Base-by-base conservation (phyloP, 805 yeast species). In the Wickerhamiella bombiphila region DNA sequence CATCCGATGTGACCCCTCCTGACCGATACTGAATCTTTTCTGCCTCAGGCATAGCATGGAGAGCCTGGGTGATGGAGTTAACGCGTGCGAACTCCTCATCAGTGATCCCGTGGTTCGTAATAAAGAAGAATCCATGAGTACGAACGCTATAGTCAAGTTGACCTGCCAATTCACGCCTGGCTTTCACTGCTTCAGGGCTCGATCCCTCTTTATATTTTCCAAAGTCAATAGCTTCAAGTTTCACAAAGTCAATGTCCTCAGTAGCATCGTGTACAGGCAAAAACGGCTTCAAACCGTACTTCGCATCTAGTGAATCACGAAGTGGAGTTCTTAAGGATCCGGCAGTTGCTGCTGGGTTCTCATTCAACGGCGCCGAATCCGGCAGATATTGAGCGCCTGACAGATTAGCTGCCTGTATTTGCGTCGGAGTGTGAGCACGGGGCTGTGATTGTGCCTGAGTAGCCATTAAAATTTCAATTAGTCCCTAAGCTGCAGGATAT, bases 41-140 rank as follows among this genome's bases (percentile, higher is more conserved):
- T 19, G 61, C 66, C 15, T 60, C 61, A 2, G 68, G 62, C 5
- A 63, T 45, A 30, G 63, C 65, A 30, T 64, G 52, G 2, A 65
- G 51, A 1, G 64, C 54, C 44, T 65, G 70, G 1, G 66, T 61
- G 16, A 66, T 48, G 1, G 69, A 53, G 40, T 60, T 53, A 31
- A 65, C 44, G n/a, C 54, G 54, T 8, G 55, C 61, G 9, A 66
- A 45, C 9, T 49, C 46, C 16, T 55, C 61, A 9, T 42, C 45
- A 3, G 50, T 48, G 36, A 65, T 55, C 1, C 70, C 71, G 42
- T 62, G 68, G 42, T 64, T 64, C 8, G 53, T 47, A 16, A 67
- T 41, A 22, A 61, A 60, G 51, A 66, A 63, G 44, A 67, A 67
- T 1, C 72, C 72, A 38, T 60, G 58, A 1, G 64, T 58, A 2